Evolutionary conservation across 768 basidiomycete species (phyloP).

Genomic region (Tricholoma hemisulphureum): DNA sequence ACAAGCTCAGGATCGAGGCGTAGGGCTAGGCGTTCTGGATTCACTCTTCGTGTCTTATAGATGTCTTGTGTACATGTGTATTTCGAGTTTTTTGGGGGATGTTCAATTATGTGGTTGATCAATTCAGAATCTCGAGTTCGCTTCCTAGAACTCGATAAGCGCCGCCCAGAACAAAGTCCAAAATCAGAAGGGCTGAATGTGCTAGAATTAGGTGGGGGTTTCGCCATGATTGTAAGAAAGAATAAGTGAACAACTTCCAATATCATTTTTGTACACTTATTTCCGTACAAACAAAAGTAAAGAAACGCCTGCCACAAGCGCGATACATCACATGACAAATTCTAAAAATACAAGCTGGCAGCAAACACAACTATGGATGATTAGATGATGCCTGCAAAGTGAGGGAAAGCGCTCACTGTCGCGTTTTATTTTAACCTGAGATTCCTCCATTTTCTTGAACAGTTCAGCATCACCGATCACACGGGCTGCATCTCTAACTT

Average conservation of each 20-base stretch:
- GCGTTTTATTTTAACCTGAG: slow-evolving; percentile 89
- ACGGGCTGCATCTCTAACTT: slow-evolving; percentile 94
- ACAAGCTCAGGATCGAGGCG: slow-evolving; percentile 66
- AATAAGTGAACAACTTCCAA: slow-evolving; percentile 2
- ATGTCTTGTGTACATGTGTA: slow-evolving; percentile 39
- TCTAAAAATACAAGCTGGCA: slow-evolving; percentile 81
- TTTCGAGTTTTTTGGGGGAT: slow-evolving; percentile 5
- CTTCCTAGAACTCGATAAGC: slow-evolving; percentile 4
- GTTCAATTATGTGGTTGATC: neutral
- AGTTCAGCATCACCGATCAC: slow-evolving; percentile 95
- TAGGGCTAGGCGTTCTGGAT: slow-evolving; percentile 66
- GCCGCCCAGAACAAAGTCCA: slow-evolving; percentile 1
- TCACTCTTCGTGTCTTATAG: slow-evolving; percentile 54
- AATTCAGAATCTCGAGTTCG: slow-evolving; percentile 3
- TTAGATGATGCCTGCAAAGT: neutral
- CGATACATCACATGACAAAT: slow-evolving; percentile 9
- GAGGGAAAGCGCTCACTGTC: slow-evolving; percentile 65
- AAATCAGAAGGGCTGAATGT: slow-evolving; percentile 14
- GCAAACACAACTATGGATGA: slow-evolving; percentile 71
- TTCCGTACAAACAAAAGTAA: neutral
- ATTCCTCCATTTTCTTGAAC: slow-evolving; percentile 98
- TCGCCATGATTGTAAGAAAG: slow-evolving; percentile 29
- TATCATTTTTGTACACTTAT: too few relatives aligned
- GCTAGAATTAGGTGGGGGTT: slow-evolving; percentile 21
- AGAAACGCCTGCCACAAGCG: slow-evolving; percentile 8